A percentile compares a stretch with the other conserved stretches of the same genome.
phyloP scores from a whole-genome alignment of 441 rosid genomes.

The Mallotus japonicus region DNA sequence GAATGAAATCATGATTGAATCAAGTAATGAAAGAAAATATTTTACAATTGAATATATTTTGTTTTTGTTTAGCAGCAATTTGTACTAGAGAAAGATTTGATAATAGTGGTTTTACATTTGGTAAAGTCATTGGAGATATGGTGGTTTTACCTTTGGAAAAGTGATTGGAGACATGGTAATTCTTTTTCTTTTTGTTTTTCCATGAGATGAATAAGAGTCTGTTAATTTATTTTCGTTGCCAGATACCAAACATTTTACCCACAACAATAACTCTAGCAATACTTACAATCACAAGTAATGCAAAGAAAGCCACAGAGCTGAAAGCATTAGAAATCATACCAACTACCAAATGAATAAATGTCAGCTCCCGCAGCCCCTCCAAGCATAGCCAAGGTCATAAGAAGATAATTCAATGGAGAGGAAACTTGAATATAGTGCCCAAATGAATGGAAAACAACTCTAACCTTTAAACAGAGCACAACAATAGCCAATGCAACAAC shows the following conservation, averaged over 20 bases:
- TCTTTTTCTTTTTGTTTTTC: too few relatives aligned
- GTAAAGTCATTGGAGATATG: too few relatives aligned
- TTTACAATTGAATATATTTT: too few relatives aligned
- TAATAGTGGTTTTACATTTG: too few relatives aligned
- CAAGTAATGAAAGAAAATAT: too few relatives aligned
- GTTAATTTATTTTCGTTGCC: too few relatives aligned
- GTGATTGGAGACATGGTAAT: too few relatives aligned
- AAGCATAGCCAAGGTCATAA: constrained; percentile 81
- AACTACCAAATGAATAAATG: constrained; percentile 63
- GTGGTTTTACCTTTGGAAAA: too few relatives aligned
- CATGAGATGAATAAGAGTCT: too few relatives aligned
- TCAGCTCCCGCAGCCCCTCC: constrained; percentile 94
- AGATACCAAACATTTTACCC: constrained; percentile 29
- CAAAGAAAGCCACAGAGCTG: constrained; percentile 68
- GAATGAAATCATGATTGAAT: too few relatives aligned
- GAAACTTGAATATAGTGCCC: constrained; percentile 95
- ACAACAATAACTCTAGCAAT: constrained; percentile 88
- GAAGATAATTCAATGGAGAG: constrained; percentile 77
- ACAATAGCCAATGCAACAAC: constrained; percentile 77
- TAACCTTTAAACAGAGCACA: constrained; percentile 82
- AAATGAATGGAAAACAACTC: constrained; percentile 91
- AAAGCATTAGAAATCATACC: constrained; percentile 85
- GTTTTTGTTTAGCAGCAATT: too few relatives aligned
- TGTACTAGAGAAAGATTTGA: too few relatives aligned
- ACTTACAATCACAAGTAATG: constrained; percentile 80